phyloP scores from a whole-genome alignment of 805 yeast genomes.

The Wickerhamiella siamensis region DNA sequence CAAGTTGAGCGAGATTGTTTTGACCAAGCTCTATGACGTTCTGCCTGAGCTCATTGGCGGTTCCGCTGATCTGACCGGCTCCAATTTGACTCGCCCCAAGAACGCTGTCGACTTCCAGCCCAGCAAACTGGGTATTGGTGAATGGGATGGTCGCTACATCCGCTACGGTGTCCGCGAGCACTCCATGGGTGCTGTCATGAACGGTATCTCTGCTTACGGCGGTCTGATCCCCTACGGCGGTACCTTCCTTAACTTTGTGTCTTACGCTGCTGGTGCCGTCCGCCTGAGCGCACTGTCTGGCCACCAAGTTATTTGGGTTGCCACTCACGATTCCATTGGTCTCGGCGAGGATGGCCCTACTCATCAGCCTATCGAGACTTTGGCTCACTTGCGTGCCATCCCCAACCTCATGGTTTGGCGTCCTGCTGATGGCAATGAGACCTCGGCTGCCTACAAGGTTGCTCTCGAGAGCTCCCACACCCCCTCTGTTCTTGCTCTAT shows the following conservation, averaged over 20 bases:
- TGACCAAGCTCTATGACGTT: conserved; percentile 43
- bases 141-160: conserved; percentile 81
- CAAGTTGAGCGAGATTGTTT: conserved; percentile 75
- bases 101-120: conserved; percentile 88
- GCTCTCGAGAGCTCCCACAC: conserved; percentile 44
- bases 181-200: conserved; percentile 96
- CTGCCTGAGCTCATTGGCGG: conserved; percentile 93
- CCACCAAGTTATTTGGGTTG: conserved; percentile 36
- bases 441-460: conserved; percentile 41
- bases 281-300: conserved; percentile 36
- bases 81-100: conserved; percentile 83
- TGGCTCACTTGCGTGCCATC: conserved; percentile 37
- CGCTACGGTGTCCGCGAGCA: conserved; percentile 99
- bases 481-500: conserved; percentile 58
- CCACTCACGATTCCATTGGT: conserved; percentile 45
- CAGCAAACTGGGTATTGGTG: conserved; percentile 63
- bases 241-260: conserved; percentile 88
- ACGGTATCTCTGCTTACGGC: conserved; percentile 87
- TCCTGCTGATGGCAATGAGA: conserved; percentile 41
- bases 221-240: conserved; percentile 88
- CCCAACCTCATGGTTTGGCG: conserved; percentile 38
- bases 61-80: conserved; percentile 95
- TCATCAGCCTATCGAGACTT: conserved; percentile 41
- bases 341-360: conserved; percentile 47
- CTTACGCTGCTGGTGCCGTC: conserved; percentile 41